Evolutionary conservation across 352 stramenopile genomes (phyloP), one percentile per base, ranked within the genome.

Genomic region (Phytophthora ohioensis): DNA sequence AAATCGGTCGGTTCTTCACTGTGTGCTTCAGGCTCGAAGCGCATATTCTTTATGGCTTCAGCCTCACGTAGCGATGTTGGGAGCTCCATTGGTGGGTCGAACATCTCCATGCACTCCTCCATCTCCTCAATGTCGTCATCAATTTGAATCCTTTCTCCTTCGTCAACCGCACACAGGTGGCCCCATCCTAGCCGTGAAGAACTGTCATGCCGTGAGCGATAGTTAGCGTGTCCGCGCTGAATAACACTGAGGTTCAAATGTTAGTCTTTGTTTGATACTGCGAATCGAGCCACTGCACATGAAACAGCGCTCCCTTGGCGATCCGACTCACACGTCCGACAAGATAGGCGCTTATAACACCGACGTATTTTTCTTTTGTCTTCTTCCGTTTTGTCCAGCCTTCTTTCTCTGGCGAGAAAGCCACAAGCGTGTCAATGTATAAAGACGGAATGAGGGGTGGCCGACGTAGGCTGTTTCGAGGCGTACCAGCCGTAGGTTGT

Each of bases 391-490:
- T 59, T 38, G 58, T 32, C 48, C 46, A 71, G 13, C 21, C 34
- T n/a, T 66, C 48, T 49, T 71, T 71, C 30, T 51, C 46, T 35
- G 48, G 55, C 34, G 55, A 57, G 45, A 71, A 71, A 30, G 49
- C 30, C 31, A 49, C 5, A 32, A 68, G 41, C 38, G 48, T 45
- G 15, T 59, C 49, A 55, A 67, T 17, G 39, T 59, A 59, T 32
- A 67, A 12, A 12, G 8, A 47, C 4, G 48, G 39, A 52, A 59
- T 67, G 15, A 7, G 10, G 8, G 59, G 59, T 46, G 58, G 36
- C 51, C 57, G 10, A n/a, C 12, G 17, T n/a, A 9, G 47, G 53
- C 58, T 66, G 7, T 31, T 64, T 64, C 42, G 57, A 46, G 9
- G 43, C 21, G 21, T 21, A 21, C 21, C 21, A 21, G 21, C 21